Evolutionary conservation across 441 rosid species (phyloP), one percentile per base, ranked within the genome.

Genomic region (Viola pubescens): DNA sequence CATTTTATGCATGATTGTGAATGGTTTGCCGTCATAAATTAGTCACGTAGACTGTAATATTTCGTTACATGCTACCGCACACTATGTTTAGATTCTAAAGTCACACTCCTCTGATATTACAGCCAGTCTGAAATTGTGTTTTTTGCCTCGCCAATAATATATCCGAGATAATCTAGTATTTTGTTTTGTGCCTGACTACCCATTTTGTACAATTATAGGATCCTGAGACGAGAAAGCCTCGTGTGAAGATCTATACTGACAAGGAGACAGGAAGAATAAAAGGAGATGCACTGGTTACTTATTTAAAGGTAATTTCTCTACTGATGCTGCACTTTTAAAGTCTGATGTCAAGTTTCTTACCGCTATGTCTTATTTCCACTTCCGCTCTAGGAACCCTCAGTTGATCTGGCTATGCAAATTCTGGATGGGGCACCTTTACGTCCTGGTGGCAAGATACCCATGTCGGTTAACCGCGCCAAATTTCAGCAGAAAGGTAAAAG

Each of bases 341-440:
- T 47, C 47, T 41, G 53, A 64, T 38, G 42, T 51, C 49, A 47
- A 26, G 51, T 39, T 60, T 54, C 11, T 69, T 64, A 49, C 61
- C 48, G 52, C 34, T 14, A 11, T 60, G 7, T 61, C 11, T 48
- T 19, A 43, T 59, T 26, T 58, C 11, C 58, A 4, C 58, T 56
- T 69, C 38, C 38, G 3, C 50, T 34, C 47, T 70, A 94, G 99
- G 99, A 94, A 67, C 95, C 96, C 26, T 94, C 99, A 37, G 99
- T 94, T 69, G 94, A 81, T 74, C 72, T 94, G 67, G 99, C 97
- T 37, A 48, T 81, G 61, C 81, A 94, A 81, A 82, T 94, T 67
- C 79, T 94, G 83, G 99, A 90, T 62, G 99, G 96, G 57, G 65
- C 90, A 65, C 86, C 99, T n/a, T 77, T 94, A 26, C 94, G 94